phyloP scores from a whole-genome alignment of 192 early-diverging fungal species.

The Backusella liffmaniae region DNA sequence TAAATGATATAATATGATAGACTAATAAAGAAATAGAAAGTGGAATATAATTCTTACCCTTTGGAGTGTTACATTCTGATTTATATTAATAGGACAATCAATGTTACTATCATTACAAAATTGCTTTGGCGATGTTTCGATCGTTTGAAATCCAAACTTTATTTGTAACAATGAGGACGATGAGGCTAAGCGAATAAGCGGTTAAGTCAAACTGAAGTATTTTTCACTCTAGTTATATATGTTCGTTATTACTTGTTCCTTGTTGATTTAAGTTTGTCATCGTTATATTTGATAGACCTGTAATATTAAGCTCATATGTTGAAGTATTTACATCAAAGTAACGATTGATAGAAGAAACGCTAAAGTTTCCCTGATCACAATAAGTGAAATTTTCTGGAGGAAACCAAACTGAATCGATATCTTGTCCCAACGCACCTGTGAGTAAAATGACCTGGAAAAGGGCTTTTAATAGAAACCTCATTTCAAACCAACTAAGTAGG shows the following conservation, averaged over 20 bases:
- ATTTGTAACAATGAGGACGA: not conserved
- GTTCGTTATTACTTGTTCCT: constrained; percentile 10
- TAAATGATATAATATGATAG: not conserved
- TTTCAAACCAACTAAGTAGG: not conserved
- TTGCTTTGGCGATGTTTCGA: not conserved
- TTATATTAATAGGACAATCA: not conserved
- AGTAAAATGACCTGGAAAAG: not conserved
- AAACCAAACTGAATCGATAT: constrained; percentile 16
- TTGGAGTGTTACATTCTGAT: not conserved
- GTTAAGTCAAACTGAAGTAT: not conserved
- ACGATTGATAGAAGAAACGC: not conserved
- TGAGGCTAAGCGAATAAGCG: not conserved
- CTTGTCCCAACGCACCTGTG: not conserved
- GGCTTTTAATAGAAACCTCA: constrained; percentile 4
- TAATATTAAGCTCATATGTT: constrained; percentile 7
- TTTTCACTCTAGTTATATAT: not conserved
- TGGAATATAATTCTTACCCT: not conserved
- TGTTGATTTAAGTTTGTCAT: not conserved
- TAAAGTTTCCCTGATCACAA: not conserved
- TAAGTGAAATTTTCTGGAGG: not conserved
- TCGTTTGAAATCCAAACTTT: constrained; percentile 12
- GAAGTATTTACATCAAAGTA: constrained; percentile 11
- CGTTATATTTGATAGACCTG: not conserved
- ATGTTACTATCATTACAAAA: not conserved
- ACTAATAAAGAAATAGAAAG: not conserved